Conservation (phyloP, 1,284 basidiomycete genomes). For the Grifola frondosa region DNA sequence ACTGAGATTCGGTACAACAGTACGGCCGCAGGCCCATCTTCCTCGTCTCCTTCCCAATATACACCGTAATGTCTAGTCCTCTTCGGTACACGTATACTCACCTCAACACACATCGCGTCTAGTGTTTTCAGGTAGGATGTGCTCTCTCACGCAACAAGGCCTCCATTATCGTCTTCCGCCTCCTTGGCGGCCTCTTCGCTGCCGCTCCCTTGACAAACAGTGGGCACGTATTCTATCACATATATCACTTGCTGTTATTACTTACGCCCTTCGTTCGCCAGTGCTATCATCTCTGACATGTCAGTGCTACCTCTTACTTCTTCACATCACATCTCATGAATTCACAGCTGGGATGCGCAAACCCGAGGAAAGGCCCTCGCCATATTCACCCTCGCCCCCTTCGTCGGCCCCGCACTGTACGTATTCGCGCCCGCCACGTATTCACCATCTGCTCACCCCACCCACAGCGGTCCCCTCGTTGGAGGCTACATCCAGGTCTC, state of each 20-base stretch:
- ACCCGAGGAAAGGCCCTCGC: conserved; percentile 29
- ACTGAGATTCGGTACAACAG: conserved; percentile 5
- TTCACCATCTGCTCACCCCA: too few species aligned
- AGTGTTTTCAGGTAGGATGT: conserved; percentile 66
- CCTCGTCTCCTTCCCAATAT: conserved; percentile 47
- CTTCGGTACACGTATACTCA: neutral
- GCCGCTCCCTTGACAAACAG: conserved; percentile 42
- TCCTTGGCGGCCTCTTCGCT: conserved; percentile 61
- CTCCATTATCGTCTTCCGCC: conserved; percentile 61
- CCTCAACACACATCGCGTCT: neutral
- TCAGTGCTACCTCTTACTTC: conserved; percentile 30
- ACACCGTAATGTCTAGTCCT: conserved; percentile 37
- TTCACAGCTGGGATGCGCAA: conserved; percentile 21
- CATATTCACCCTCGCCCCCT: conserved; percentile 51
- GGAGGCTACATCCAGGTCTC: conserved; percentile 50
- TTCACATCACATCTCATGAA: neutral
- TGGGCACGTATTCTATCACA: conserved; percentile 15
- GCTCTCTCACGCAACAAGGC: conserved; percentile 60
- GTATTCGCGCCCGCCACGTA: too few species aligned
- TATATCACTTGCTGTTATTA: too few species aligned
- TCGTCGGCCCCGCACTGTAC: conserved; percentile 58
- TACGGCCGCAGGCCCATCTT: conserved; percentile 44
- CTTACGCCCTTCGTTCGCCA: too few species aligned
- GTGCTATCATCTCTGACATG: conserved; percentile 26
- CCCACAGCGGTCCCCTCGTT: conserved; percentile 59